phyloP scores from a whole-genome alignment of 1,284 basidiomycete genomes.

The Boletus albobrunnescens region DNA sequence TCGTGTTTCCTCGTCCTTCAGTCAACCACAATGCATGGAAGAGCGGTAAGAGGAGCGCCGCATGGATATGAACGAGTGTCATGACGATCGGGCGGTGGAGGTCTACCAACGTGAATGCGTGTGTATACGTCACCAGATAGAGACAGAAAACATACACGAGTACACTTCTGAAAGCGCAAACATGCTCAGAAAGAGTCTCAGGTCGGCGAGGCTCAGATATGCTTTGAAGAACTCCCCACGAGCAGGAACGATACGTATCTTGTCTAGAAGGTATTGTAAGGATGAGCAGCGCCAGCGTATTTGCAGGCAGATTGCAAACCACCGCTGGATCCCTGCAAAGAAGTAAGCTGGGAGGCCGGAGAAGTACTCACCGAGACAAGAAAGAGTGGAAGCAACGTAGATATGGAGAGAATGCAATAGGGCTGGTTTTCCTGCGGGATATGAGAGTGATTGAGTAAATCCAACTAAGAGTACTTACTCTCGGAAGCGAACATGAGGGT shows the following conservation, averaged over 20 bases:
- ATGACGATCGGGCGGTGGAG: conserved; percentile 87
- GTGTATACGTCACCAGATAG: no score
- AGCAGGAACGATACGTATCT: conserved; percentile 79
- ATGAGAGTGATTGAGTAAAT: neutral
- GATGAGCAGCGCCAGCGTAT: conserved; percentile 33
- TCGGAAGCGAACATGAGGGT: conserved; percentile 69
- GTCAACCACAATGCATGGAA: conserved; percentile 91
- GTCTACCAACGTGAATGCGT: conserved; percentile 46
- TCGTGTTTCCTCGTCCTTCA: conserved; percentile 94
- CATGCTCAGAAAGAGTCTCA: conserved; percentile 81
- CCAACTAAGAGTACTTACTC: conserved; percentile 40
- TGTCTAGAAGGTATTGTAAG: conserved; percentile 45
- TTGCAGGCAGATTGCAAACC: conserved; percentile 36
- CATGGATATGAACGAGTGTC: conserved; percentile 78
- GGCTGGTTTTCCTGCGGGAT: conserved; percentile 48
- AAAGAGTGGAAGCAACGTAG: conserved; percentile 64
- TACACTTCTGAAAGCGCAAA: conserved; percentile 79
- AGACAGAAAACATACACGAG: conserved; percentile 67
- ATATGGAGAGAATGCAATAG: conserved; percentile 67
- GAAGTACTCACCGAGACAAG: conserved; percentile 61
- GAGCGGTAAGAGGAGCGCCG: conserved; percentile 82
- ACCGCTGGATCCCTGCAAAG: conserved; percentile 46
- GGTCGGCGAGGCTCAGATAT: conserved; percentile 88
- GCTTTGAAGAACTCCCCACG: conserved; percentile 86
- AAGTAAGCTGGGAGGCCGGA: conserved; percentile 61